A percentile compares a stretch with the other conserved stretches of the same genome.
Conservation (phyloP, 352 stramenopile genomes). For the Phytophthora vignae region DNA sequence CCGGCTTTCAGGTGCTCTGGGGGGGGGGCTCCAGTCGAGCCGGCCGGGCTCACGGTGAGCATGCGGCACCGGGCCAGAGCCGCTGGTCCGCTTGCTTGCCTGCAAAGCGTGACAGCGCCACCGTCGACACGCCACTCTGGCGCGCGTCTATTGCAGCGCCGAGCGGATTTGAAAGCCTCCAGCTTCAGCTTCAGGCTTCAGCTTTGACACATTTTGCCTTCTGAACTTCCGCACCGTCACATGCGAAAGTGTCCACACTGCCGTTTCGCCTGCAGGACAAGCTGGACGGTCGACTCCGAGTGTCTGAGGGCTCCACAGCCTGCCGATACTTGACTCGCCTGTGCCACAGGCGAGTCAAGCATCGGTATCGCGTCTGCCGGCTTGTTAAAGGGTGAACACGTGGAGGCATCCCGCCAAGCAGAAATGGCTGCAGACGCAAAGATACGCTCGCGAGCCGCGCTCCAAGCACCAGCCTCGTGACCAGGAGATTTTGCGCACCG, state of each 20-base stretch:
- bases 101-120: constrained; percentile 11
- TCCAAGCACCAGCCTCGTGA: constrained; percentile 17
- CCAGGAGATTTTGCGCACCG: constrained; percentile 20
- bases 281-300: not conserved
- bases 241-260: constrained; percentile 7
- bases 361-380: not conserved
- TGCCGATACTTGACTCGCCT: too few relatives aligned
- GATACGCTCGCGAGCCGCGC: constrained; percentile 17
- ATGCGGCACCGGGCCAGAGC: not conserved
- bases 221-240: constrained; percentile 11
- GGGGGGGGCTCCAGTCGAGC: not conserved
- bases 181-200: not conserved
- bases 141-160: constrained; percentile 23
- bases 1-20: not conserved
- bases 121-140: constrained; percentile 22
- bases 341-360: not conserved
- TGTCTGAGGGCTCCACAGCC: too few relatives aligned
- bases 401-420: constrained; percentile 13
- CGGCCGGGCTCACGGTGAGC: not conserved
- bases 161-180: constrained; percentile 20
- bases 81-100: too few relatives aligned
- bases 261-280: not conserved
- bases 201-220: constrained; percentile 18
- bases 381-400: constrained; percentile 27
- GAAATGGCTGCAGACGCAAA: constrained; percentile 20